Percentiles rank a stretch among this genome's conserved stretches.
Conservation (phyloP, 371 early-diverging fungal genomes). For the Enterospora canceri region DNA sequence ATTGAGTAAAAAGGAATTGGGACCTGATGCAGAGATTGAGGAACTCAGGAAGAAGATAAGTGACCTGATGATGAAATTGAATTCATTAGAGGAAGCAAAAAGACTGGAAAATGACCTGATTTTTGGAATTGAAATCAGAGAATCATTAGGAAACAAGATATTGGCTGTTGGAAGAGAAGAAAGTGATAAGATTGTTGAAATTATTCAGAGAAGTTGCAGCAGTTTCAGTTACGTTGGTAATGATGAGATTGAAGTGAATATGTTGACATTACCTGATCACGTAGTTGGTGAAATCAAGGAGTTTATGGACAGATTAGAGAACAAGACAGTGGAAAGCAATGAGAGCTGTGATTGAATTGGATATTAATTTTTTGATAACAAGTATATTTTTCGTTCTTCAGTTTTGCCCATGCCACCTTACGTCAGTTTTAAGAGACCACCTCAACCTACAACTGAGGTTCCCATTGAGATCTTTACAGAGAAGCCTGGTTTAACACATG, state of each 20-base stretch:
- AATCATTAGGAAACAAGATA: slow-evolving; percentile 32
- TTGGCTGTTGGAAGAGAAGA: slow-evolving; percentile 21
- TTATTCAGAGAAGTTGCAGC: slow-evolving; percentile 21
- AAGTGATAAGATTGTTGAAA: slow-evolving; percentile 32
- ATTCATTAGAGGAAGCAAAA: slow-evolving; percentile 32
- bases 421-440: too few relatives aligned
- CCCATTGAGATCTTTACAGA: too few relatives aligned
- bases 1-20: slow-evolving; percentile 11
- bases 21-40: slow-evolving; percentile 31
- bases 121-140: slow-evolving; percentile 34
- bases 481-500: too few relatives aligned
- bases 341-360: too few relatives aligned
- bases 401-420: too few relatives aligned
- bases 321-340: too few relatives aligned
- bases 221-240: slow-evolving; percentile 36
- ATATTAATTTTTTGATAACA: too few relatives aligned
- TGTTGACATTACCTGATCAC: slow-evolving; percentile 39
- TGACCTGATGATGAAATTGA: slow-evolving; percentile 40
- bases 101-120: background rate
- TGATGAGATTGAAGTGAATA: slow-evolving; percentile 49
- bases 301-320: background rate
- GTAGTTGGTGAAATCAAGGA: slow-evolving; percentile 42
- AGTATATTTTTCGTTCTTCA: too few relatives aligned
- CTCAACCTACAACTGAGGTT: too few relatives aligned
- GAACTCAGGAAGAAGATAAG: slow-evolving; percentile 48